These are phyloP conservation scores for Dimocarpus longan DNA, from an alignment of 345 rosid species.

Conservation along the genomic window DNA sequence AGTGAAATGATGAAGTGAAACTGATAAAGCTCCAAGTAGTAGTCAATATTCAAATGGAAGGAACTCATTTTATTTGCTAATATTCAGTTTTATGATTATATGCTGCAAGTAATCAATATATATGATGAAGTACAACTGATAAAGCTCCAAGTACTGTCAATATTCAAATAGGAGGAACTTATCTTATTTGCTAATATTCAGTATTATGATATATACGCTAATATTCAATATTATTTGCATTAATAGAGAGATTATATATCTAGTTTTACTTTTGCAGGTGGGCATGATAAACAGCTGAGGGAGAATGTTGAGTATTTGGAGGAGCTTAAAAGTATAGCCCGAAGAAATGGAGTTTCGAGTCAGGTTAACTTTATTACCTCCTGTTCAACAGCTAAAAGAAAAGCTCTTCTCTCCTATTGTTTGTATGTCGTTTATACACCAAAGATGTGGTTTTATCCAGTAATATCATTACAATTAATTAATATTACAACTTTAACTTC, in stretches of 20 bases:
- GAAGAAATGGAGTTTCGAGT: conserved; percentile 58
- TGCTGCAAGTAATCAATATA: background rate
- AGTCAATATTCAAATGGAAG: background rate
- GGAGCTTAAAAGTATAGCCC: conserved; percentile 69
- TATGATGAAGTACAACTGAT: background rate
- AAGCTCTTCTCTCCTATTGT: conserved; percentile 69
- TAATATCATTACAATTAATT: background rate
- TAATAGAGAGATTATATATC: background rate
- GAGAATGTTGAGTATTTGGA: conserved; percentile 87
- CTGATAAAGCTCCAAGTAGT: background rate
- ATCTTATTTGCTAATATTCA: background rate
- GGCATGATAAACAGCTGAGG: conserved; percentile 69
- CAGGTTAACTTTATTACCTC: conserved; percentile 69
- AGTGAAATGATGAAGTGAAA: background rate
- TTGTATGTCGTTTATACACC: conserved; percentile 85
- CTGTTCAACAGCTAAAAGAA: conserved; percentile 86
- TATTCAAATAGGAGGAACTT: background rate
- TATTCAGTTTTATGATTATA: background rate
- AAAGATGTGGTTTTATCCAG: conserved; percentile 36
- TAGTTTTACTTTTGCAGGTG: conserved; percentile 51
- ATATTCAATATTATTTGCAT: background rate
- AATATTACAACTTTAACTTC: no score
- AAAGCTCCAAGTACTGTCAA: background rate
- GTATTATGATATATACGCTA: background rate
- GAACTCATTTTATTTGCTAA: background rate